These are phyloP conservation scores for Arabidopsis hybrid DNA, from an alignment of 441 rosid genomes.

Conservation along the genomic window DNA sequence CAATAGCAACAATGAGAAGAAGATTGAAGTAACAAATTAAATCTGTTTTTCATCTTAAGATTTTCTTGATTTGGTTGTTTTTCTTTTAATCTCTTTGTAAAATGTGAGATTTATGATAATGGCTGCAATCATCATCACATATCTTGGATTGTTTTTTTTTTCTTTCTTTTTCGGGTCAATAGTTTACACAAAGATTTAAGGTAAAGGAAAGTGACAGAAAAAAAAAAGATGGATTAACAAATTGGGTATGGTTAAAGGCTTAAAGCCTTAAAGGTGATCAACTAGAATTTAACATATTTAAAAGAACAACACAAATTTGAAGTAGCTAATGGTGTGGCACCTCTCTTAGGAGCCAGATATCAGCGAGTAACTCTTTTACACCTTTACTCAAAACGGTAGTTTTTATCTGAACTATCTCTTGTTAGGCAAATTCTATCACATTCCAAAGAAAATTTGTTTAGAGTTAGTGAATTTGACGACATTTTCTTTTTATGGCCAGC, in stretches of 20 bases:
- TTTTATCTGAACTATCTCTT: too few species aligned
- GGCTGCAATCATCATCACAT: slow-evolving; percentile 15
- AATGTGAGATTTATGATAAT: slow-evolving; percentile 13
- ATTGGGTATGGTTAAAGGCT: neutral
- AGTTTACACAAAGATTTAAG: neutral
- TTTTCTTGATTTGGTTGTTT: neutral
- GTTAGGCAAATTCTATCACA: too few species aligned
- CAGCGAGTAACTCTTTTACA: too few species aligned
- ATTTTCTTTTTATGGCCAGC: too few species aligned
- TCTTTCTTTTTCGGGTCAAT: neutral
- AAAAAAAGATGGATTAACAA: neutral
- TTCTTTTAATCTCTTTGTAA: neutral
- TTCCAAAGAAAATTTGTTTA: too few species aligned
- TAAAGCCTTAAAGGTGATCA: neutral
- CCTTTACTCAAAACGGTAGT: too few species aligned
- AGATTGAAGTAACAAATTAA: slow-evolving; percentile 14
- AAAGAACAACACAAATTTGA: neutral
- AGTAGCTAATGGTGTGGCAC: neutral
- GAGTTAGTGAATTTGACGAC: too few species aligned
- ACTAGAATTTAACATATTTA: neutral
- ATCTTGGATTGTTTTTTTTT: neutral
- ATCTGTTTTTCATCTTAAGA: neutral
- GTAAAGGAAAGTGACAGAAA: neutral
- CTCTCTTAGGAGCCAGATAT: too few species aligned
- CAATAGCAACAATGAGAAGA: slow-evolving; percentile 19